These are phyloP conservation scores for Pseudocercospora eumusae DNA, from an alignment of 2,329 filamentous ascomycete species.

Conservation along the genomic window DNA sequence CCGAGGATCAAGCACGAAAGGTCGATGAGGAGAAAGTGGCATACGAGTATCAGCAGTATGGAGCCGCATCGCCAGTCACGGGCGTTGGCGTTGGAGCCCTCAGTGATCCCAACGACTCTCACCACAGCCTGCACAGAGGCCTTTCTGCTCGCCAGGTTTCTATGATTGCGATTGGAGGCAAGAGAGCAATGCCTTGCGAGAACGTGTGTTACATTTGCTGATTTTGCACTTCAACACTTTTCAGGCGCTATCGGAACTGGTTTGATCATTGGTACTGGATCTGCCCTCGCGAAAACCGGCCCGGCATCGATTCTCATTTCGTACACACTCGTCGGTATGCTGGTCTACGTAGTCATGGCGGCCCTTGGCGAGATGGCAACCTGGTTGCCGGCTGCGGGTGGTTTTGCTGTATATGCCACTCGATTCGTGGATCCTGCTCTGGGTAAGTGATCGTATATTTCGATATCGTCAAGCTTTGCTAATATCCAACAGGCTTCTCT, in stretches of 20 bases:
- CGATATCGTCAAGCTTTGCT: not conserved
- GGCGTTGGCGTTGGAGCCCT: slow-evolving; percentile 26
- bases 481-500: slow-evolving; percentile 54
- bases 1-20: slow-evolving; percentile 10
- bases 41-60: slow-evolving; percentile 27
- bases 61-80: slow-evolving; percentile 17
- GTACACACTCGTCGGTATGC: slow-evolving; percentile 66
- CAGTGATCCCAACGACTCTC: slow-evolving; percentile 28
- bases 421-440: slow-evolving; percentile 79
- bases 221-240: not conserved
- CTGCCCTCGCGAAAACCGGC: slow-evolving; percentile 52
- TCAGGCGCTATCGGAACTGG: slow-evolving; percentile 67
- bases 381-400: slow-evolving; percentile 74
- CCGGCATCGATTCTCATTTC: slow-evolving; percentile 71
- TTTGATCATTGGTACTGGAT: slow-evolving; percentile 67
- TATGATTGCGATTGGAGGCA: slow-evolving; percentile 71
- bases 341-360: slow-evolving; percentile 81
- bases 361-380: slow-evolving; percentile 82
- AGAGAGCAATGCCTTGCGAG: not conserved
- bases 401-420: slow-evolving; percentile 78
- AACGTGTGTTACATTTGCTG: not conserved
- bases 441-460: slow-evolving; percentile 45
- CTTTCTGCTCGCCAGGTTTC: slow-evolving; percentile 58
- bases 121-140: slow-evolving; percentile 52
- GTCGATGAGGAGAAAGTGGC: slow-evolving; percentile 23